Percentiles rank a stretch among this genome's conserved stretches.
Conservation (phyloP, 805 yeast species). For the Starmera caribaea region DNA sequence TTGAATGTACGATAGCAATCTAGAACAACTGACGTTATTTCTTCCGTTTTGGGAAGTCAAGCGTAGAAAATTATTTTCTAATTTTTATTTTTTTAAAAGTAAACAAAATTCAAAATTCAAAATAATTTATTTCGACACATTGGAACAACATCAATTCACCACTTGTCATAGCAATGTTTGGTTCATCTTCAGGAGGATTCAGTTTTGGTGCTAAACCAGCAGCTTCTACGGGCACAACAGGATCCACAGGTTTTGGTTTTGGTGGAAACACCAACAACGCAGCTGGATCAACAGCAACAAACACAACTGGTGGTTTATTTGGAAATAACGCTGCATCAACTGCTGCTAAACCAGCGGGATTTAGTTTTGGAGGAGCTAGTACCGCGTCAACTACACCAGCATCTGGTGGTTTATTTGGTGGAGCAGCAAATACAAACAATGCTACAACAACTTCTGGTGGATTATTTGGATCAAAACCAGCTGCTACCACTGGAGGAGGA, state of each 20-base stretch:
- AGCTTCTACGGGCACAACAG: constrained; percentile 9
- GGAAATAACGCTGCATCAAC: constrained; percentile 8
- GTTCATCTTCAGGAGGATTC: constrained; percentile 2
- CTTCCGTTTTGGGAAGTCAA: constrained; percentile 5
- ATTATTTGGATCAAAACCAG: constrained; percentile 2
- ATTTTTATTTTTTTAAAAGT: too few species aligned
- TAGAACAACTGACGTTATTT: neutral
- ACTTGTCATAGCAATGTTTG: neutral
- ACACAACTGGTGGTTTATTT: constrained; percentile 14
- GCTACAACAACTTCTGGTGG: neutral
- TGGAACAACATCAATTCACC: neutral
- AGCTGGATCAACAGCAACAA: neutral
- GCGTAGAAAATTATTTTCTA: neutral
- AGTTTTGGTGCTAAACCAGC: constrained; percentile 15
- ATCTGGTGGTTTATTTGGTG: constrained; percentile 21
- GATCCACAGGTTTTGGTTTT: constrained; percentile 10
- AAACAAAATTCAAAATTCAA: neutral
- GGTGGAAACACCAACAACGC: constrained; percentile 7
- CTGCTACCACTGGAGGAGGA: constrained; percentile 2
- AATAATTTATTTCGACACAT: neutral
- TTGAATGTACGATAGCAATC: too few species aligned
- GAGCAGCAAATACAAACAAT: constrained; percentile 5
- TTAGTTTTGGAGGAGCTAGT: constrained; percentile 17
- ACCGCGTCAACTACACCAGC: constrained; percentile 8
- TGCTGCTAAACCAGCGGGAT: constrained; percentile 14